Percentiles rank a stretch among this genome's conserved stretches.
Evolutionary conservation across 2,329 filamentous ascomycete genomes (phyloP).

Genomic region (Orbilia oligospora): DNA sequence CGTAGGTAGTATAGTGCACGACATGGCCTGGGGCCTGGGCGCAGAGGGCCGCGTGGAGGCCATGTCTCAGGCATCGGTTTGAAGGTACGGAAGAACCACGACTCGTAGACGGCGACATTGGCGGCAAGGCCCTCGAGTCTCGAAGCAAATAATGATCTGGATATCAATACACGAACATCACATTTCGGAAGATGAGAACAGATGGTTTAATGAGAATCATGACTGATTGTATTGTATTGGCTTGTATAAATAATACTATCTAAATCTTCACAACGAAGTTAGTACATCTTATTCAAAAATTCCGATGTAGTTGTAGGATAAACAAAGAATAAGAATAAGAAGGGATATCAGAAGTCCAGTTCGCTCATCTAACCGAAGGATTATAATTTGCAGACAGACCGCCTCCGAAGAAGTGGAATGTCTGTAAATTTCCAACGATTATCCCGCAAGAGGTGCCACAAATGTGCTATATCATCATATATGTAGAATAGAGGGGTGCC

Average conservation of each 20-base stretch:
- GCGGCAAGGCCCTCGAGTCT: no score
- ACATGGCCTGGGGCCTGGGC: no score
- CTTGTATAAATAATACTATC: not conserved
- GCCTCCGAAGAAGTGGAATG: slow-evolving; percentile 24
- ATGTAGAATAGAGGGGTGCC: not conserved
- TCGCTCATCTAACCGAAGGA: slow-evolving; percentile 60
- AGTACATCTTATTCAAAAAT: slow-evolving; percentile 3
- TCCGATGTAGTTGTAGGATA: not conserved
- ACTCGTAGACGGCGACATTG: no score
- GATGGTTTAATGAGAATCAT: no score
- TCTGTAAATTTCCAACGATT: slow-evolving; percentile 36
- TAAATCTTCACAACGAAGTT: not conserved
- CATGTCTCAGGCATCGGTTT: no score
- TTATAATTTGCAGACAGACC: slow-evolving; percentile 16
- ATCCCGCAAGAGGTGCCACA: slow-evolving; percentile 61
- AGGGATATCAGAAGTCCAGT: slow-evolving; percentile 57
- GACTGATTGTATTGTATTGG: no score
- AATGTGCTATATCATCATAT: slow-evolving; percentile 56
- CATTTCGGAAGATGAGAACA: not conserved
- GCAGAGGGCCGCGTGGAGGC: no score
- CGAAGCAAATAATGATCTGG: no score
- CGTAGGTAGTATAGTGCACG: no score
- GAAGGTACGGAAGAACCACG: no score
- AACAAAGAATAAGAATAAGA: slow-evolving; percentile 10
- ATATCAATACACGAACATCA: not conserved